phyloP scores from a whole-genome alignment of 1,284 basidiomycete genomes.

The Ganoderma multipileum region DNA sequence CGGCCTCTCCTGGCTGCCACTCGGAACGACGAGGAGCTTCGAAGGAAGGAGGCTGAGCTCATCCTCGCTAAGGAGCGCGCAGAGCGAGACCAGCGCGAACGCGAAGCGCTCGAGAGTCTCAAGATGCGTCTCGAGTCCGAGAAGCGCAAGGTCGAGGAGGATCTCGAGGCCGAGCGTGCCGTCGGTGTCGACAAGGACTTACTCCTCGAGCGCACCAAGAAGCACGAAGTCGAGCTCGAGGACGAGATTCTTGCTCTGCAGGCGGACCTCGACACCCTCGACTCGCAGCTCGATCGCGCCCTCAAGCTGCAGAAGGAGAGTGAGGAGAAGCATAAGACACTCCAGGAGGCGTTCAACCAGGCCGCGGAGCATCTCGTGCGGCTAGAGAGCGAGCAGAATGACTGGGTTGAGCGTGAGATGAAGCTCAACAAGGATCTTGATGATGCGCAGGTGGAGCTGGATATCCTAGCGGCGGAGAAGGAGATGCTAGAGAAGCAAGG shows the following conservation, averaged over 20 bases:
- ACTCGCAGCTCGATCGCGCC: constrained; percentile 86
- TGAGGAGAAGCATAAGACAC: constrained; percentile 78
- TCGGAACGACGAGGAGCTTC: constrained; percentile 90
- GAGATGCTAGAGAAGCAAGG: constrained; percentile 69
- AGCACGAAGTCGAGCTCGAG: constrained; percentile 83
- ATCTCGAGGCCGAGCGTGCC: constrained; percentile 83
- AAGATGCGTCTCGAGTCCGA: constrained; percentile 84
- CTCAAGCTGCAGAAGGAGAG: constrained; percentile 78
- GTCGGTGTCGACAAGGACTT: constrained; percentile 87
- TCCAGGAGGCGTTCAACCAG: constrained; percentile 79
- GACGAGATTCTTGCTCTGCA: constrained; percentile 87
- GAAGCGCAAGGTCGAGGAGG: constrained; percentile 83
- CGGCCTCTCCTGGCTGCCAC: constrained; percentile 94
- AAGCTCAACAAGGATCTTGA: constrained; percentile 63
- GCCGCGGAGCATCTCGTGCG: constrained; percentile 85
- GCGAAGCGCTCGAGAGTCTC: constrained; percentile 78
- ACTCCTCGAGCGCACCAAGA: constrained; percentile 87
- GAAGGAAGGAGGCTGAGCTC: constrained; percentile 89
- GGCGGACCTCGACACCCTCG: constrained; percentile 84
- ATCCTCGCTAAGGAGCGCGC: constrained; percentile 84
- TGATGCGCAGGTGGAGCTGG: constrained; percentile 68
- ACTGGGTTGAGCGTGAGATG: constrained; percentile 67
- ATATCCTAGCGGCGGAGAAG: constrained; percentile 59
- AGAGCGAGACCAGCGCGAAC: constrained; percentile 84
- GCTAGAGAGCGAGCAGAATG: constrained; percentile 79